A percentile compares a stretch with the other conserved stretches of the same genome.
Evolutionary conservation across 495 filamentous ascomycete genomes (phyloP).

Genomic region (Hypoxylon crocopeplum): DNA sequence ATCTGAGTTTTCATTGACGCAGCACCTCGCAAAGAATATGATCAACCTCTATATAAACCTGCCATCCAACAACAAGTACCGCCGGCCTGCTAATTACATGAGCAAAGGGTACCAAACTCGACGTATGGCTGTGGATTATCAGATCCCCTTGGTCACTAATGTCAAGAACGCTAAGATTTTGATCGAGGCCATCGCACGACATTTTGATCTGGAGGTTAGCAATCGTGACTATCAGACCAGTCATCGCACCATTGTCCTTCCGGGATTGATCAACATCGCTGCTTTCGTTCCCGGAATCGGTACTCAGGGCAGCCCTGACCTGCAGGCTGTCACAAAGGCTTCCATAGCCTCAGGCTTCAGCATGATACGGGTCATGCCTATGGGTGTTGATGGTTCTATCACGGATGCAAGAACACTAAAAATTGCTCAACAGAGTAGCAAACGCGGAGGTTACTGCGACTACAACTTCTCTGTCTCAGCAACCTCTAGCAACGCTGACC

Average conservation of each 20-base stretch:
- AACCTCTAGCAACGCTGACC: conserved; percentile 76
- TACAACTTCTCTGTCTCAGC: conserved; percentile 88
- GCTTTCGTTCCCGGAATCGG: conserved; percentile 80
- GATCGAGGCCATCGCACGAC: conserved; percentile 89
- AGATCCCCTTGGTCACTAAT: conserved; percentile 95
- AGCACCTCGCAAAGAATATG: conserved; percentile 94
- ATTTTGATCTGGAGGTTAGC: conserved; percentile 82
- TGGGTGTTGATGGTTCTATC: conserved; percentile 74
- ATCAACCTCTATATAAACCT: conserved; percentile 99
- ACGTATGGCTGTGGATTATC: conserved; percentile 98
- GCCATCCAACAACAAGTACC: conserved; percentile 95
- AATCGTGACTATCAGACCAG: conserved; percentile 89
- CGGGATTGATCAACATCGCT: conserved; percentile 80
- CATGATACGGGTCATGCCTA: conserved; percentile 84
- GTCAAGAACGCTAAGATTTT: conserved; percentile 99
- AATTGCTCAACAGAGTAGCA: conserved; percentile 77
- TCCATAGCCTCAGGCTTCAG: conserved; percentile 81
- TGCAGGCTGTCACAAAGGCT: conserved; percentile 73
- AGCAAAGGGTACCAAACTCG: conserved; percentile 94
- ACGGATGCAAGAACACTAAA: conserved; percentile 76
- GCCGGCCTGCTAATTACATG: conserved; percentile 96
- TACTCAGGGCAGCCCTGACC: conserved; percentile 68
- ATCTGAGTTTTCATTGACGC: conserved; percentile 93
- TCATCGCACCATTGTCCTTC: conserved; percentile 76
- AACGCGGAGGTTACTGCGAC: conserved; percentile 72